Percentiles rank a stretch among this genome's conserved stretches.
Evolutionary conservation across 2,329 filamentous ascomycete genomes (phyloP).

Genomic region (Monosporascus sp.): DNA sequence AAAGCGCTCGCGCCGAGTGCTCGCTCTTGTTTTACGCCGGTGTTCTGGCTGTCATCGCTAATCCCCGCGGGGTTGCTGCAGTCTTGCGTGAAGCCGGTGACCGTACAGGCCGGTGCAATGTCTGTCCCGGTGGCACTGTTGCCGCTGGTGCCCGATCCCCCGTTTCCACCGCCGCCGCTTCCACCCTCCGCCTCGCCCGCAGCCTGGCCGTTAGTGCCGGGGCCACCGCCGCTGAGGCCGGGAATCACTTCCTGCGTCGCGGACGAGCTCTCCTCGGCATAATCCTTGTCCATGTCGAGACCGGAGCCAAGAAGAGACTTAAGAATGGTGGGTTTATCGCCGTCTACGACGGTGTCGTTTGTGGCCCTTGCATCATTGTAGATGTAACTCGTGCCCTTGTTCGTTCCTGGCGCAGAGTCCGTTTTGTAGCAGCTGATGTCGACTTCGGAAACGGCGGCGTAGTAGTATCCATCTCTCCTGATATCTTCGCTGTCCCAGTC

Average conservation of each 20-base stretch:
- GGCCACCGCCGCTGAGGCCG: constrained; percentile 24
- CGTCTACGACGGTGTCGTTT: constrained; percentile 73
- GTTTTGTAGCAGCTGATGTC: constrained; percentile 80
- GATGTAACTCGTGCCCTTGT: constrained; percentile 66
- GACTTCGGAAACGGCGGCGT: constrained; percentile 70
- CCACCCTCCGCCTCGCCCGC: constrained; percentile 12
- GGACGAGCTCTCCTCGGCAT: constrained; percentile 27
- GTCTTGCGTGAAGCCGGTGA: constrained; percentile 21
- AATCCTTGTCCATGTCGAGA: constrained; percentile 55
- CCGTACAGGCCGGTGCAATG: constrained; percentile 14
- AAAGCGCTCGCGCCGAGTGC: constrained; percentile 25
- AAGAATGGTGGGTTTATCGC: constrained; percentile 68
- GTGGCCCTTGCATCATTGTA: constrained; percentile 61
- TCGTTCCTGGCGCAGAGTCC: constrained; percentile 55
- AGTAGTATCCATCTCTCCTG: constrained; percentile 81
- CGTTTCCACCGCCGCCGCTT: constrained; percentile 5
- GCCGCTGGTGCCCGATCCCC: constrained; percentile 4
- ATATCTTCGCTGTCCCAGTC: constrained; percentile 82
- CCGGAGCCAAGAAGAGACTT: constrained; percentile 79
- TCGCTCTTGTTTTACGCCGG: constrained; percentile 20
- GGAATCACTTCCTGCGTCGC: constrained; percentile 19
- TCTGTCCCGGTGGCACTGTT: constrained; percentile 4
- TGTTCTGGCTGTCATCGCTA: constrained; percentile 9
- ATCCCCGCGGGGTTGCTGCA: constrained; percentile 11
- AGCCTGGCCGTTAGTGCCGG: constrained; percentile 26